These are phyloP conservation scores for Podila epicladia DNA, from an alignment of 192 early-diverging fungal genomes.

Conservation along the genomic window DNA sequence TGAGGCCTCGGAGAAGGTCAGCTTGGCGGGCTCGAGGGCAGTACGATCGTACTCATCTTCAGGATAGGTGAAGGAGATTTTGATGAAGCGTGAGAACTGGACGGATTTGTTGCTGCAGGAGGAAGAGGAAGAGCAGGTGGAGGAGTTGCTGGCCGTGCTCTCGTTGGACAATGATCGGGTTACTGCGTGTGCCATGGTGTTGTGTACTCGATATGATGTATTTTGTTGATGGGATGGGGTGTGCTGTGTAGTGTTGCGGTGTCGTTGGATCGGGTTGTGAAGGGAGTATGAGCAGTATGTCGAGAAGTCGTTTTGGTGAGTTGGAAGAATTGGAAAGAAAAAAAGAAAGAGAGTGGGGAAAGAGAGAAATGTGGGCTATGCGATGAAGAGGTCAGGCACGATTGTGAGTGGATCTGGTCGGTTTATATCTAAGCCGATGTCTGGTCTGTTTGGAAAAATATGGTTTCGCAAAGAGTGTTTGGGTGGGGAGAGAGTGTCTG, in stretches of 20 bases:
- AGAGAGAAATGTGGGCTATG: too few species aligned
- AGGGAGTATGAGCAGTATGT: background rate
- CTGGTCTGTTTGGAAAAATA: too few species aligned
- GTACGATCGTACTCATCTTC: conserved; percentile 56
- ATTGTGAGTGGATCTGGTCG: too few species aligned
- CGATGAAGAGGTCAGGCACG: too few species aligned
- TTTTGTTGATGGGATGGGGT: background rate
- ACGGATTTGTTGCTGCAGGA: conserved; percentile 38
- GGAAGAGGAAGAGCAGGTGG: conserved; percentile 7
- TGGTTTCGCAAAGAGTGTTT: too few species aligned
- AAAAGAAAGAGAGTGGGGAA: too few species aligned
- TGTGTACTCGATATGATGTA: background rate
- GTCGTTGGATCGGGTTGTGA: background rate
- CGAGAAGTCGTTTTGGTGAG: too few species aligned
- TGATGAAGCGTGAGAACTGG: conserved; percentile 53
- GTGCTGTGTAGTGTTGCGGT: background rate
- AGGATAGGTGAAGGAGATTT: conserved; percentile 52
- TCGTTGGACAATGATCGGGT: conserved; percentile 3
- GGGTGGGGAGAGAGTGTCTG: too few species aligned
- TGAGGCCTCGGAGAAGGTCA: conserved; percentile 33
- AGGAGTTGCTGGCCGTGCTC: conserved; percentile 1
- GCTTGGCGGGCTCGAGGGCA: conserved; percentile 46
- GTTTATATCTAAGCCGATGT: too few species aligned
- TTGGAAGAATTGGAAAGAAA: too few species aligned
- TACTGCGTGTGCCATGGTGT: background rate